Percentiles rank a stretch among this genome's conserved stretches.
Conservation (phyloP, 2,329 filamentous ascomycete genomes). For the Aspergillus thermomutatus region DNA sequence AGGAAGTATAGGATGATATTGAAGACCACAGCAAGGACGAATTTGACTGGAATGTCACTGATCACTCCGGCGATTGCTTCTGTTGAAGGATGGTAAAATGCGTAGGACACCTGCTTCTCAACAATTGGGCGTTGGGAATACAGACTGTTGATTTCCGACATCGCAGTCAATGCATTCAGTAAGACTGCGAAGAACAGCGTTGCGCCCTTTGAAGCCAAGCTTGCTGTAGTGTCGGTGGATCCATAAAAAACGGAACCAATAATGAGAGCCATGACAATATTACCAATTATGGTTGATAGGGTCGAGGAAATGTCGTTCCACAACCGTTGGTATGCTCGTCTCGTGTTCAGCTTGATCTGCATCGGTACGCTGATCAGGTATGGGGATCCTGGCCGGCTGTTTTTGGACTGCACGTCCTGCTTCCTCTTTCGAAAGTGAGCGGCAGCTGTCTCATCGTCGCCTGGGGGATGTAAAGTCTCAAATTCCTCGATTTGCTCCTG, state of each 20-base stretch:
- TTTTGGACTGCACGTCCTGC: constrained; percentile 35
- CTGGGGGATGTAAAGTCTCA: constrained; percentile 24
- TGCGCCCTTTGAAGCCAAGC: constrained; percentile 72
- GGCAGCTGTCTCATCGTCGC: constrained; percentile 29
- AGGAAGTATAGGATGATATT: constrained; percentile 83
- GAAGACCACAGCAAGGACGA: constrained; percentile 68
- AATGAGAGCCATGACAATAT: constrained; percentile 71
- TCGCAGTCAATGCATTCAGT: constrained; percentile 70
- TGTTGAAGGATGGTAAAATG: constrained; percentile 27
- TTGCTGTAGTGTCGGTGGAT: constrained; percentile 58
- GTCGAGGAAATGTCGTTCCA: constrained; percentile 71
- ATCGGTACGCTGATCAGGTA: constrained; percentile 71
- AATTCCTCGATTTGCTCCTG: constrained; percentile 39
- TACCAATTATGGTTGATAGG: constrained; percentile 60
- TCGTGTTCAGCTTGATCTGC: constrained; percentile 74
- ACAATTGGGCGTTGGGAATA: constrained; percentile 23
- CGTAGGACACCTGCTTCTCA: constrained; percentile 29
- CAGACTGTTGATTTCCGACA: constrained; percentile 42
- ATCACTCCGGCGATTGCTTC: constrained; percentile 15
- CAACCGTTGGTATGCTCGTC: constrained; percentile 73
- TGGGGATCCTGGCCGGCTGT: constrained; percentile 63
- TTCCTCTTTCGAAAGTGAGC: constrained; percentile 33
- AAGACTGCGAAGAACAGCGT: constrained; percentile 83
- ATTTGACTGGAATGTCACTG: constrained; percentile 65
- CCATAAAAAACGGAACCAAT: constrained; percentile 79